Conservation (phyloP, 2,329 filamentous ascomycete genomes). For the Diplocarpon mali region DNA sequence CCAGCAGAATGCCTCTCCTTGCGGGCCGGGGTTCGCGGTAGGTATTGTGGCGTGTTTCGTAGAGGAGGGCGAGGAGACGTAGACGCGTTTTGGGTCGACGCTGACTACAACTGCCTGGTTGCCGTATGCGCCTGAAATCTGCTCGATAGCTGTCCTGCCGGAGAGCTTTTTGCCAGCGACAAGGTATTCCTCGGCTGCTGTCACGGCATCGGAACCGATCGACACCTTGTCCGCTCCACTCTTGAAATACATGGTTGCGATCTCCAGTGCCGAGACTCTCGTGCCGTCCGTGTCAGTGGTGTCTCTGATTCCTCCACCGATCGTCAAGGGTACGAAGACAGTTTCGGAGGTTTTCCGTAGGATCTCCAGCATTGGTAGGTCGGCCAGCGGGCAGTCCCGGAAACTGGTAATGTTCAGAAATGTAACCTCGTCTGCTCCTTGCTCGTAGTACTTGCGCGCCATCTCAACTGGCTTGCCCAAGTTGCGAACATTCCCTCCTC, state of each 20-base stretch:
- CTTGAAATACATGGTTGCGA: conserved; percentile 95
- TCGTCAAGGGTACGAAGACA: conserved; percentile 91
- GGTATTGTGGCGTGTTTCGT: conserved; percentile 61
- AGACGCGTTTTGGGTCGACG: conserved; percentile 86
- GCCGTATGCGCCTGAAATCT: conserved; percentile 86
- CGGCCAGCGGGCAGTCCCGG: conserved; percentile 83
- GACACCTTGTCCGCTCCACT: conserved; percentile 95
- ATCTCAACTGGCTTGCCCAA: conserved; percentile 95
- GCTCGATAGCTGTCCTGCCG: conserved; percentile 86
- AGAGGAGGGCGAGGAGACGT: conserved; percentile 59
- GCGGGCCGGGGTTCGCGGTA: conserved; percentile 59
- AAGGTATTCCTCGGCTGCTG: conserved; percentile 87
- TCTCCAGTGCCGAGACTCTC: conserved; percentile 77
- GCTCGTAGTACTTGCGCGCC: conserved; percentile 87
- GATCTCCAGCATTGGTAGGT: conserved; percentile 93
- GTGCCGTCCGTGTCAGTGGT: conserved; percentile 82
- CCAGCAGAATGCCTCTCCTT: conserved; percentile 79
- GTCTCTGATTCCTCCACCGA: conserved; percentile 91
- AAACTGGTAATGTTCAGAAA: conserved; percentile 99
- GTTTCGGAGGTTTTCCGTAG: conserved; percentile 75
- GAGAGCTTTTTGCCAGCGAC: conserved; percentile 54
- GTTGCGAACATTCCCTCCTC: conserved; percentile 65
- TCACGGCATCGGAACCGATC: conserved; percentile 89
- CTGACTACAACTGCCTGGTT: conserved; percentile 95
- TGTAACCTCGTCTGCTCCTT: conserved; percentile 92